Conservation (phyloP, 495 filamentous ascomycete species). For the Geopyxis carbonaria region DNA sequence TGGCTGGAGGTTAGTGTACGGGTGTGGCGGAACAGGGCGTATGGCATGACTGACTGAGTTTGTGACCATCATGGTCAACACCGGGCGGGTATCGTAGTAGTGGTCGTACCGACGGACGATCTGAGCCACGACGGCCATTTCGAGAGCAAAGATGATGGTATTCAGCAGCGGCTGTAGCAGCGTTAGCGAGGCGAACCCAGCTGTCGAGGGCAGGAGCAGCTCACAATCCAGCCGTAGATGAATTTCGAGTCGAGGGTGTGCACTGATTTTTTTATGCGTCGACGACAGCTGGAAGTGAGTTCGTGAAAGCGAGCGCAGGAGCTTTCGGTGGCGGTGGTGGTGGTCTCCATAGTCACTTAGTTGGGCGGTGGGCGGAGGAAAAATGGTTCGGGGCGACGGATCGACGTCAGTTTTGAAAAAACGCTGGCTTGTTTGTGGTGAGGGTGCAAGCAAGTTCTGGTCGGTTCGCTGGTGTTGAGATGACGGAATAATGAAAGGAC, state of each 20-base stretch:
- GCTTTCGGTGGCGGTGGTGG: too few species aligned
- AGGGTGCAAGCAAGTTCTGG: too few species aligned
- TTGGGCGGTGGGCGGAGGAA: too few species aligned
- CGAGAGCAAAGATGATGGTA: constrained; percentile 64
- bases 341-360: too few species aligned
- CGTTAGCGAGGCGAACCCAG: not conserved
- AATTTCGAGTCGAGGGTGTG: constrained; percentile 58
- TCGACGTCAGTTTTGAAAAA: too few species aligned
- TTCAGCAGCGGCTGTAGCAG: constrained; percentile 62
- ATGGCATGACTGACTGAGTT: constrained; percentile 49
- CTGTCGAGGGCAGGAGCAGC: constrained; percentile 18
- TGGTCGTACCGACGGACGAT: constrained; percentile 46
- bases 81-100: constrained; percentile 57
- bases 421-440: too few species aligned
- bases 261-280: constrained; percentile 14
- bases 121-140: constrained; percentile 70
- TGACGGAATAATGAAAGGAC: too few species aligned
- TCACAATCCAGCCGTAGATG: constrained; percentile 64
- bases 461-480: too few species aligned
- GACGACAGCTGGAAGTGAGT: constrained; percentile 2
- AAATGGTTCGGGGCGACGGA: too few species aligned
- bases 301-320: too few species aligned
- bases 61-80: constrained; percentile 94
- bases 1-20: constrained; percentile 1
- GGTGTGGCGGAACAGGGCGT: not conserved